Conservation (phyloP, 768 basidiomycete genomes). For the Peribolospora kevripleyi region DNA sequence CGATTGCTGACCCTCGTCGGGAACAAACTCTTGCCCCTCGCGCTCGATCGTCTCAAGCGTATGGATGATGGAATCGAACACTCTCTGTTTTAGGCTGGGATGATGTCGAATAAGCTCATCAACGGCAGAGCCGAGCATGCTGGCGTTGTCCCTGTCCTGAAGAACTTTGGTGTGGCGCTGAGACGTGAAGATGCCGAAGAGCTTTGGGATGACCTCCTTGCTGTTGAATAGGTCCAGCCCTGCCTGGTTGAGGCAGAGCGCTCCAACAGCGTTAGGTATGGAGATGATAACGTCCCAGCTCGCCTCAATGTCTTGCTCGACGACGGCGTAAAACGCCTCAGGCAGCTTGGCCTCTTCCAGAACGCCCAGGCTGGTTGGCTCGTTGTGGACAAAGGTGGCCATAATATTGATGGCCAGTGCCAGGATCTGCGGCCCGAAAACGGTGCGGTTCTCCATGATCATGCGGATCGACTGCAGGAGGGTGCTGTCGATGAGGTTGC, state of each 20-base stretch:
- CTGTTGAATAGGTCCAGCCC: conserved; percentile 59
- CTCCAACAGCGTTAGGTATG: conserved; percentile 84
- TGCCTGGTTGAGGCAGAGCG: conserved; percentile 73
- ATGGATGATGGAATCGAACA: conserved; percentile 51
- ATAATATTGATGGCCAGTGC: conserved; percentile 80
- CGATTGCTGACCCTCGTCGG: conserved; percentile 5
- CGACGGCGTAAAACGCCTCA: conserved; percentile 59
- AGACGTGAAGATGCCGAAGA: conserved; percentile 68
- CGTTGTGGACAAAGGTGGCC: conserved; percentile 93
- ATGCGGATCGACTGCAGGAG: conserved; percentile 63
- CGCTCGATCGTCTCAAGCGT: conserved; percentile 51
- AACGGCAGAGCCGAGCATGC: conserved; percentile 61
- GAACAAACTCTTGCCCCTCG: conserved; percentile 28
- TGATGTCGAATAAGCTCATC: conserved; percentile 95
- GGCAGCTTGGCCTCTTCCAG: conserved; percentile 83
- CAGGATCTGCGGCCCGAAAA: conserved; percentile 69
- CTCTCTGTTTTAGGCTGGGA: conserved; percentile 51
- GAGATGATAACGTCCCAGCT: conserved; percentile 79
- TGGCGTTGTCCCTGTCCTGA: conserved; percentile 78
- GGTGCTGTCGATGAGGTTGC: conserved; percentile 77
- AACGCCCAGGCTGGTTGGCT: conserved; percentile 75
- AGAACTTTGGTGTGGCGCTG: conserved; percentile 58
- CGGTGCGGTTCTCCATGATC: conserved; percentile 53
- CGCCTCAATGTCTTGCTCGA: conserved; percentile 63
- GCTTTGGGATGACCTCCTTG: conserved; percentile 54